phyloP scores from a whole-genome alignment of 179 eudicot species.

The Silene vulgaris region DNA sequence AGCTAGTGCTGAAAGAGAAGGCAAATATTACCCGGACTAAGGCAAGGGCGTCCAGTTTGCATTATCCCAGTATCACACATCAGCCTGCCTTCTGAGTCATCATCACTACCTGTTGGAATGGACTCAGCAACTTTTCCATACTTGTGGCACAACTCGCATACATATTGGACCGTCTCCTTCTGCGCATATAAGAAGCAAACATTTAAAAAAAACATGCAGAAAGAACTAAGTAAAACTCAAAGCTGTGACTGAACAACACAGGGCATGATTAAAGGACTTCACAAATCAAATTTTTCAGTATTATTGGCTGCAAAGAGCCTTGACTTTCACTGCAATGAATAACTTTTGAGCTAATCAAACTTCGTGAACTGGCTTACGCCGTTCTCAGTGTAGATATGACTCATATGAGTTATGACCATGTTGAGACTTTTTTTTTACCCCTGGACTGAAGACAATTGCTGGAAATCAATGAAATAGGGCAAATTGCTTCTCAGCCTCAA shows the following conservation, averaged over 20 bases:
- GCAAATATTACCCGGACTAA: slow-evolving; percentile 45
- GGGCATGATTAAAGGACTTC: background rate
- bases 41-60: slow-evolving; percentile 24
- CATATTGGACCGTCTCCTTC: slow-evolving; percentile 44
- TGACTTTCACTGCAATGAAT: background rate
- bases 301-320: background rate
- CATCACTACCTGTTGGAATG: slow-evolving; percentile 20
- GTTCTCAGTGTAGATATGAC: too few species aligned
- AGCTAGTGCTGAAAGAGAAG: background rate
- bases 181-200: slow-evolving; percentile 24
- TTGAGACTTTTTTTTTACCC: too few species aligned
- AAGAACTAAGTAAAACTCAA: background rate
- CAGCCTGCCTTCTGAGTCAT: slow-evolving; percentile 19
- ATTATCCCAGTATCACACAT: slow-evolving; percentile 19
- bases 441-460: too few species aligned
- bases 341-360: background rate
- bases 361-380: background rate
- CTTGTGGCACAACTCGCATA: slow-evolving; percentile 76
- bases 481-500: slow-evolving; percentile 5
- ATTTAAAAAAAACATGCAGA: background rate
- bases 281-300: background rate
- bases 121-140: slow-evolving; percentile 44
- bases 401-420: too few species aligned
- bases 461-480: too few species aligned
- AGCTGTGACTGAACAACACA: background rate